Evolutionary conservation across 306 rosid genomes (phyloP).

Genomic region (Abrus precatorius): DNA sequence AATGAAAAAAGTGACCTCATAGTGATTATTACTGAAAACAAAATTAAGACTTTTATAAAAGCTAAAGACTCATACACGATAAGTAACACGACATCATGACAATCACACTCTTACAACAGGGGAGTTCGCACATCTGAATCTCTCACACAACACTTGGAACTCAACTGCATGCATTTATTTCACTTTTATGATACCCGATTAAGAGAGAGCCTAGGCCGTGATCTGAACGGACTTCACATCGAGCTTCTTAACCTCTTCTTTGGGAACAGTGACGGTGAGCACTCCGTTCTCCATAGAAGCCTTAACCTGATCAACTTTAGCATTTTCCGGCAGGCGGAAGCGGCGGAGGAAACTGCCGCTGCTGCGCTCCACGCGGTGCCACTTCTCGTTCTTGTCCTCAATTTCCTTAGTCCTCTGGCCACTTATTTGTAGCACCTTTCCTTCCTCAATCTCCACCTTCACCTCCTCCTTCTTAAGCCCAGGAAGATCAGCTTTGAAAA

Average conservation of each 20-base stretch:
- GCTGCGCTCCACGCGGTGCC: conserved; percentile 58
- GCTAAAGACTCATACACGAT: no score
- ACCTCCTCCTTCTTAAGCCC: conserved; percentile 60
- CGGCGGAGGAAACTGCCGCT: conserved; percentile 52
- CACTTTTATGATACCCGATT: no score
- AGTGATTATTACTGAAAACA: no score
- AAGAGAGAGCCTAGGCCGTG: conserved; percentile 8
- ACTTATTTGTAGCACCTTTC: conserved; percentile 48
- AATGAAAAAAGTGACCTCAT: no score
- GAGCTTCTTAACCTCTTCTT: conserved; percentile 48
- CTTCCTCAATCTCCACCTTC: conserved; percentile 55
- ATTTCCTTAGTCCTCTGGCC: conserved; percentile 55
- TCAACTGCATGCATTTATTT: no score
- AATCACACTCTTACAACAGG: no score
- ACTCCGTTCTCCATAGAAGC: conserved; percentile 54
- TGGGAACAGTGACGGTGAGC: conserved; percentile 53
- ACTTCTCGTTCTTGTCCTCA: conserved; percentile 51
- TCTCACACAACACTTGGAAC: no score
- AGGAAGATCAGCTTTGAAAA: conserved; percentile 52
- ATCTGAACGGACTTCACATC: conserved; percentile 51
- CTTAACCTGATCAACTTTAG: conserved; percentile 49
- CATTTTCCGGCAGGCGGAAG: conserved; percentile 57
- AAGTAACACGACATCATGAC: no score
- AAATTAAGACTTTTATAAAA: no score
- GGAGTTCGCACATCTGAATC: no score